Evolutionary conservation across 345 rosid genomes (phyloP), one percentile per base, ranked within the genome.

Genomic region (Schrenkiella parvula): DNA sequence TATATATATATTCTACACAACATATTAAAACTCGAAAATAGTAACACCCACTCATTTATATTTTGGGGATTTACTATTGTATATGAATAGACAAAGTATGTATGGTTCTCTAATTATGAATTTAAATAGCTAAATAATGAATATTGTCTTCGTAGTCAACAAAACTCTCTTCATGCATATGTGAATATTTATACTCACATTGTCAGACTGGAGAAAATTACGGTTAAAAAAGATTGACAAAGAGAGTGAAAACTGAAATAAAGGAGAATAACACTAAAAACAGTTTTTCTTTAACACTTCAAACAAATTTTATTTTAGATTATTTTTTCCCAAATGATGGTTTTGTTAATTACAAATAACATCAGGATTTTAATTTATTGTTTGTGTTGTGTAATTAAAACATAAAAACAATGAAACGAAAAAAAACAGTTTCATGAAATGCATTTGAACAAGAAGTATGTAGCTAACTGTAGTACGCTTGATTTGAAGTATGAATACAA

Each of bases 401-500:
- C 15, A 42, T 12, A 3, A 17, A 8, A 51, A 14, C 22, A 64
- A 17, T 28, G 46, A 58, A 46, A 70, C 35, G 7, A 58, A 58
- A 39, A 39, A 18, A 50, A 39, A 60, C 52, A 71, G 15, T 68
- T 19, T 71, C 60, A 60, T 38, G 22, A 25, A 47, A n/a, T 41
- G 53, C 22, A 51, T 21, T 22, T 32, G 5, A 53, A 31, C 46
- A 53, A 53, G 46, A 62, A 11, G 59, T 53, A 6, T 4, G 13
- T 17, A 18, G 31, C 12, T 53, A 52, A 64, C 71, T 64, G 71
- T 73, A 44, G 19, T 5, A 34, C 18, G 23, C 4, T 65, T 73
- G 77, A 65, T 73, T 35, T 73, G 77, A 73, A 44, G 66, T 55
- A 58, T 35, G 59, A 56, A 73, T 46, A 65, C 77, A 64, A 64